Percentiles rank a stretch among this genome's conserved stretches.
Evolutionary conservation across 2,329 filamentous ascomycete species (phyloP).

Genomic region (Nannizziopsis barbatae): DNA sequence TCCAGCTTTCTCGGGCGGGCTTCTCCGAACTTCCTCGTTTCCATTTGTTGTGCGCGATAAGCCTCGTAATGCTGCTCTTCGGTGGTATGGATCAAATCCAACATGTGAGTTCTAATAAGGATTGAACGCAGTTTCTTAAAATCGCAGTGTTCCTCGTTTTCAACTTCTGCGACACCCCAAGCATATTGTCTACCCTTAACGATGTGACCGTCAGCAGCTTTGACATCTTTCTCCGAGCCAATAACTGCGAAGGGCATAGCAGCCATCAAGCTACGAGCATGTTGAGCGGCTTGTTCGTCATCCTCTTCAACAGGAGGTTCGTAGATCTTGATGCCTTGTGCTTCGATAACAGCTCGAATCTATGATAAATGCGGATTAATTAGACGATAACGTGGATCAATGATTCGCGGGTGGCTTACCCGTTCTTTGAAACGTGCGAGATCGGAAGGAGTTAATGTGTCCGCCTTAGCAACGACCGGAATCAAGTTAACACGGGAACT

Average conservation of each 20-base stretch:
- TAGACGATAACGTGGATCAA: not conserved
- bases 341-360: constrained; percentile 92
- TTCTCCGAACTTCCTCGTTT: constrained; percentile 98
- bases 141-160: constrained; percentile 99
- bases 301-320: constrained; percentile 96
- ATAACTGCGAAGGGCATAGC: constrained; percentile 99
- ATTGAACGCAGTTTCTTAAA: constrained; percentile 99
- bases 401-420: constrained; percentile 44
- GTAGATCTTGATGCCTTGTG: constrained; percentile 99
- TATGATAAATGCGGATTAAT: constrained; percentile 29
- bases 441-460: constrained; percentile 88
- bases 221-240: constrained; percentile 97
- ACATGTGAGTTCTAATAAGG: constrained; percentile 97
- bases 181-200: constrained; percentile 99
- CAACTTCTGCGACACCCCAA: constrained; percentile 98
- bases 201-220: constrained; percentile 87
- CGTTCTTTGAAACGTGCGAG: constrained; percentile 89
- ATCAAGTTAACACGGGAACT: constrained; percentile 98
- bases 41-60: constrained; percentile 98
- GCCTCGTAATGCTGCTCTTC: constrained; percentile 99
- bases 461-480: constrained; percentile 95
- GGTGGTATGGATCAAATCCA: constrained; percentile 98
- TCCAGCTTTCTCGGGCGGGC: constrained; percentile 93
- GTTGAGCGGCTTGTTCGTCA: constrained; percentile 88
- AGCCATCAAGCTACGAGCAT: constrained; percentile 85